Evolutionary conservation across 2,329 filamentous ascomycete genomes (phyloP), one percentile per base, ranked within the genome.

Genomic region (Colletotrichum costaricense): DNA sequence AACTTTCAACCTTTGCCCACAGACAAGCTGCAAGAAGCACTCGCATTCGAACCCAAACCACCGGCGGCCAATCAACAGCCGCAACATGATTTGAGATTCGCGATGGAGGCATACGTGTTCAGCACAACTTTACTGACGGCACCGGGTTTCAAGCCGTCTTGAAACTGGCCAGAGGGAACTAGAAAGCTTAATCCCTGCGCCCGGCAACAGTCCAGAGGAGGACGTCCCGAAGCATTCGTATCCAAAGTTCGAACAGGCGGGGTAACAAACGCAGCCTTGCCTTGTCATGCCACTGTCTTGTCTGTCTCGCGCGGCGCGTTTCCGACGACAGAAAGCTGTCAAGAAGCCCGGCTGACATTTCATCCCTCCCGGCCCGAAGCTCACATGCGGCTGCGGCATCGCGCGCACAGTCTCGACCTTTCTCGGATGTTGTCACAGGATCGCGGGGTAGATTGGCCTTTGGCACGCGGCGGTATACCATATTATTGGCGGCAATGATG

Each of bases 181-280:
- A 57, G 14, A 42, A 66, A 65, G 56, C 54, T 54, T 66, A 57
- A 66, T 62, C 62, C 28, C 35, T 73, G 55, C 22, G 38, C 24
- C 19, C 26, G 22, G 26, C 14, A 19, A 4, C 7, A 16, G 38
- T 35, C 26, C 26, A 11, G 2, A 14, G 16, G 7, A 49, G 54
- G 30, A n/a, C 26, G 16, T 52, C 54, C 35, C 55, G n/a, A 52
- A 30, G 60, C 35, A n/a, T 35, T 71, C 49, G n/a, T 22, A 62
- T 56, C 38, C 38, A 42, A 42, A 42, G 38, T 42, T 42, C 71
- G 67, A 66, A 73, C 71, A 52, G 60, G 71, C 62, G 71, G 71
- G 67, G 67, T 70, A 60, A 11, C 28, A 26, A 33, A 38, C 11
- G 16, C 24, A 24, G 12, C 30, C 11, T 24, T 26, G 56, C 49